Conservation (phyloP, 116 monocot genomes). For the Phalaenopsis hybrid region DNA sequence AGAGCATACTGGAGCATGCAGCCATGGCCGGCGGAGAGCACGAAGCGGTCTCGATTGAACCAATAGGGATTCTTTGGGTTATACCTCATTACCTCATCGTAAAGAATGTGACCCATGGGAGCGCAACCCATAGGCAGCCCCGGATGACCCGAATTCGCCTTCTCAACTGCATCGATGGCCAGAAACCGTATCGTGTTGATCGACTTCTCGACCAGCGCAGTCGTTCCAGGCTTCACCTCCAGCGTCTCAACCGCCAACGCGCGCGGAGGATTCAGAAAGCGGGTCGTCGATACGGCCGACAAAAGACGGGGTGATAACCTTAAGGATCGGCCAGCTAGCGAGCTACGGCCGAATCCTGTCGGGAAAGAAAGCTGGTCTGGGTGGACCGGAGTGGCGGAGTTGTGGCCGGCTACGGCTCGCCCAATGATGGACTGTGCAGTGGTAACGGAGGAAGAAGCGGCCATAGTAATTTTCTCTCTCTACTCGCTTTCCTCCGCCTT, state of each 20-base stretch:
- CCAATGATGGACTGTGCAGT: constrained; percentile 31
- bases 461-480: constrained; percentile 17
- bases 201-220: constrained; percentile 64
- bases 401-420: constrained; percentile 21
- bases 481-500: neutral
- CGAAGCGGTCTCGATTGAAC: constrained; percentile 64
- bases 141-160: constrained; percentile 80
- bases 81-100: constrained; percentile 74
- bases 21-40: constrained; percentile 71
- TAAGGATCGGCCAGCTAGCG: constrained; percentile 29
- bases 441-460: constrained; percentile 36
- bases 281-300: neutral
- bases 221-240: constrained; percentile 18
- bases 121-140: constrained; percentile 84
- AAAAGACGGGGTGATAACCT: neutral
- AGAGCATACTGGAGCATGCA: constrained; percentile 79
- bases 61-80: constrained; percentile 82
- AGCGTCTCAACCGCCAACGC: constrained; percentile 33
- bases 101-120: constrained; percentile 67
- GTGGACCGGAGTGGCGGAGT: constrained; percentile 8
- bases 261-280: neutral
- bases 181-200: constrained; percentile 76
- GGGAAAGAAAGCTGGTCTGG: constrained; percentile 30
- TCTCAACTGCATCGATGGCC: constrained; percentile 77
- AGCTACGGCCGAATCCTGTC: constrained; percentile 38